Percentiles rank a stretch among this genome's conserved stretches.
Evolutionary conservation across 148 eudicot genomes (phyloP).

Genomic region (Cornus suecica): DNA sequence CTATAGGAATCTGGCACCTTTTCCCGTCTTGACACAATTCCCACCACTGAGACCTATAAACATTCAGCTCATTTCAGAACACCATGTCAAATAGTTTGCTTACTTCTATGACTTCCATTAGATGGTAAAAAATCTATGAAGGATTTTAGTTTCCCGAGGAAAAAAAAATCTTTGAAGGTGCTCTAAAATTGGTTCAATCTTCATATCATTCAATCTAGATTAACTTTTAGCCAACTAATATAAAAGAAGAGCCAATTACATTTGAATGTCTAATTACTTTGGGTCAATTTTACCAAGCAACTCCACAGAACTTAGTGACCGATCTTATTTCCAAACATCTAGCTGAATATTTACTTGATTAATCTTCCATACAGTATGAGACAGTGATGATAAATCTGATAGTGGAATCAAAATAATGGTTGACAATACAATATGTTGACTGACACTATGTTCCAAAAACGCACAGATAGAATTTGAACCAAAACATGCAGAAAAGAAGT

Average conservation of each 20-base stretch:
- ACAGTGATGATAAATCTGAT: not conserved
- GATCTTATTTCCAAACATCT: not conserved
- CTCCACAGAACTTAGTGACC: not conserved
- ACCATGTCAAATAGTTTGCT: not conserved
- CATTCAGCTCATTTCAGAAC: not conserved
- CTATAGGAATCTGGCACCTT: not conserved
- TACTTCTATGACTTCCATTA: not conserved
- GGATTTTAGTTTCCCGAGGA: not conserved
- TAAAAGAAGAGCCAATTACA: not conserved
- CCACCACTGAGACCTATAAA: not conserved
- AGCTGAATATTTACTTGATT: not conserved
- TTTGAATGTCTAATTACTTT: not conserved
- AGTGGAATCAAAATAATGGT: not conserved
- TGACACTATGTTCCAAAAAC: not conserved
- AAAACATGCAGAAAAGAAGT: slow-evolving; percentile 1
- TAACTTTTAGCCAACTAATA: not conserved
- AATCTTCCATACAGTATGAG: not conserved
- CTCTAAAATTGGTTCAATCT: not conserved
- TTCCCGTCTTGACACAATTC: not conserved
- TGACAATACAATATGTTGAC: not conserved
- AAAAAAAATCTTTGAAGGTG: too few species aligned
- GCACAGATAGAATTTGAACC: not conserved
- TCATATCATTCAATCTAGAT: not conserved
- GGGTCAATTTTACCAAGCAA: not conserved
- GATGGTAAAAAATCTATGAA: not conserved